Evolutionary conservation across 225 moss, liverwort and hornwort species (phyloP).

Genomic region (Neckera pumila): DNA sequence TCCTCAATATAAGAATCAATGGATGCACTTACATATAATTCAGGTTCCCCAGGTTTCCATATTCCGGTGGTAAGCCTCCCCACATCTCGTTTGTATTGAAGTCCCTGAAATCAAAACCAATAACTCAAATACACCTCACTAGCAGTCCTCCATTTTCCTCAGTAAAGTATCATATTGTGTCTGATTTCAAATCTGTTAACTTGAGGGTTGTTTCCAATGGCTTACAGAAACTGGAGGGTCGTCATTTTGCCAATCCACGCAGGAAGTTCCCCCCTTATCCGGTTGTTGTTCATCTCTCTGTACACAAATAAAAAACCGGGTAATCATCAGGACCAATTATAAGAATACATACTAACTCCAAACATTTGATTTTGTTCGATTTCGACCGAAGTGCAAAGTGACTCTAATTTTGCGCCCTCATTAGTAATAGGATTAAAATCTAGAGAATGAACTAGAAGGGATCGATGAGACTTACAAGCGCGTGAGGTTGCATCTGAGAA

Average conservation of each 20-base stretch:
- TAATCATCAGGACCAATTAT: background rate
- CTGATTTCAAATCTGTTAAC: background rate
- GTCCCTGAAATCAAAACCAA: background rate
- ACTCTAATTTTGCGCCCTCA: background rate
- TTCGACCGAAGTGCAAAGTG: background rate
- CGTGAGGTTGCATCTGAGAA: slow-evolving; percentile 6
- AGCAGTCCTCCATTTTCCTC: background rate
- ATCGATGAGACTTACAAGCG: background rate
- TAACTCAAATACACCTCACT: background rate
- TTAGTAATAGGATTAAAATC: background rate
- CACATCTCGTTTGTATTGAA: slow-evolving; percentile 12
- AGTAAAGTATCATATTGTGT: background rate
- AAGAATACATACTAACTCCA: too few relatives aligned
- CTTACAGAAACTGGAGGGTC: background rate
- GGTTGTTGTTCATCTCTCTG: background rate
- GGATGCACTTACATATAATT: background rate
- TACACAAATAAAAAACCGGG: background rate
- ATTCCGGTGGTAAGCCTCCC: slow-evolving; percentile 11
- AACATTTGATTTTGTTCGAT: too few relatives aligned
- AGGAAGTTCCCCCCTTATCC: background rate
- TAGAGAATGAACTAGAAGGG: background rate
- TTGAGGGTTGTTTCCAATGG: background rate
- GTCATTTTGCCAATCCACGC: slow-evolving; percentile 1
- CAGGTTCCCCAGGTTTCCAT: background rate
- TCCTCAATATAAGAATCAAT: background rate